phyloP scores from a whole-genome alignment of 2,329 filamentous ascomycete species.

The Chaetomium olivaceum region DNA sequence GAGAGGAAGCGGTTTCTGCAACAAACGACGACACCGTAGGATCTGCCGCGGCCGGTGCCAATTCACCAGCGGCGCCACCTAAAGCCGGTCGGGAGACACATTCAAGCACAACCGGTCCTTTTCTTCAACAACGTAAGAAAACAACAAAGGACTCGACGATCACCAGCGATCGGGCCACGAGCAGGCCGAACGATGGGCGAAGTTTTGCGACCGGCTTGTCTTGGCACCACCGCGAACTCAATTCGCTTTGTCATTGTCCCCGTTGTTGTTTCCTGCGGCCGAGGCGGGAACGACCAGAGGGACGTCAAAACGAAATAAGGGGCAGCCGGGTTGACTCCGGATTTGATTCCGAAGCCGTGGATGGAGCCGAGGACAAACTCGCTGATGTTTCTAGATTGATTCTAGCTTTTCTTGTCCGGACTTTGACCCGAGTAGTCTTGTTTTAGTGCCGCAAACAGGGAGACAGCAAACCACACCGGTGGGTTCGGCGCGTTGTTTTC shows the following conservation, averaged over 20 bases:
- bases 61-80: too few species aligned
- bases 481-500: conserved; percentile 18
- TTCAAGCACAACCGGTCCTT: neutral
- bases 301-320: neutral
- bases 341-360: neutral
- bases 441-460: conserved; percentile 3
- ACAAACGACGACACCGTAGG: too few species aligned
- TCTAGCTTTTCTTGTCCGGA: neutral
- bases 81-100: neutral
- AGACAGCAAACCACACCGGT: conserved; percentile 16
- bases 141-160: neutral
- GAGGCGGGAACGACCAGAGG: neutral
- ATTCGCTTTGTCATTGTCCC: neutral
- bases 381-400: conserved; percentile 1
- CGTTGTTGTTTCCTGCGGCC: too few species aligned
- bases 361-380: neutral
- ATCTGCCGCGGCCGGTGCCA: too few species aligned
- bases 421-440: neutral
- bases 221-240: neutral
- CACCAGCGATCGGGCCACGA: neutral
- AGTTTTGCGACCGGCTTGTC: neutral
- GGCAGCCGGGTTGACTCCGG: neutral
- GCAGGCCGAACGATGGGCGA: neutral
- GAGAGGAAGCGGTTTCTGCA: too few species aligned
- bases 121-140: neutral